Conservation (phyloP, 225 moss, liverwort and hornwort species). For the Thuidium tamariscinum region DNA sequence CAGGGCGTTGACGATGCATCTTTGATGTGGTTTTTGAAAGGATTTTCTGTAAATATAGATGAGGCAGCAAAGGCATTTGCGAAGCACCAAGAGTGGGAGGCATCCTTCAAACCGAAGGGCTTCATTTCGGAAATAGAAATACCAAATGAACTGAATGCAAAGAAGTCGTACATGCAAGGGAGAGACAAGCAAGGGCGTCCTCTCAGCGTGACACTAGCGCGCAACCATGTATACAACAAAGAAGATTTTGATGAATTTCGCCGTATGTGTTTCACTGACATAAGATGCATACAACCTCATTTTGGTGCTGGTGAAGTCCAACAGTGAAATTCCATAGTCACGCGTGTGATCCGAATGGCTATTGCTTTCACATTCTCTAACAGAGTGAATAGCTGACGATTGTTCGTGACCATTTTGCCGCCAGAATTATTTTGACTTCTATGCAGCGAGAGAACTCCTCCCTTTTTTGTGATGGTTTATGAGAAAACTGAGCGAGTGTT, state of each 20-base stretch:
- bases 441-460: not conserved
- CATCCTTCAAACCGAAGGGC: constrained; percentile 38
- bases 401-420: not conserved
- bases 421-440: not conserved
- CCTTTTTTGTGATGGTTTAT: not conserved
- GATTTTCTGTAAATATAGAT: constrained; percentile 30
- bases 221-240: constrained; percentile 70
- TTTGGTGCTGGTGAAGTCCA: not conserved
- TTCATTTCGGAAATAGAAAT: constrained; percentile 39
- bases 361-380: not conserved
- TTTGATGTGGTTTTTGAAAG: constrained; percentile 31
- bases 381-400: not conserved
- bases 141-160: constrained; percentile 43
- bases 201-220: constrained; percentile 28
- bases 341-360: not conserved
- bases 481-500: not conserved
- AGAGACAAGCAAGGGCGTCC: constrained; percentile 61
- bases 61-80: constrained; percentile 42
- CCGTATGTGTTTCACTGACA: constrained; percentile 27
- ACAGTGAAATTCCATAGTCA: not conserved
- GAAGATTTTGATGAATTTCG: constrained; percentile 61
- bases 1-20: constrained; percentile 39
- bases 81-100: constrained; percentile 45
- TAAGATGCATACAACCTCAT: not conserved
- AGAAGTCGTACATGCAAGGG: constrained; percentile 53